Conservation (phyloP, 208 protist species). For the Acanthamoeba royreba region DNA sequence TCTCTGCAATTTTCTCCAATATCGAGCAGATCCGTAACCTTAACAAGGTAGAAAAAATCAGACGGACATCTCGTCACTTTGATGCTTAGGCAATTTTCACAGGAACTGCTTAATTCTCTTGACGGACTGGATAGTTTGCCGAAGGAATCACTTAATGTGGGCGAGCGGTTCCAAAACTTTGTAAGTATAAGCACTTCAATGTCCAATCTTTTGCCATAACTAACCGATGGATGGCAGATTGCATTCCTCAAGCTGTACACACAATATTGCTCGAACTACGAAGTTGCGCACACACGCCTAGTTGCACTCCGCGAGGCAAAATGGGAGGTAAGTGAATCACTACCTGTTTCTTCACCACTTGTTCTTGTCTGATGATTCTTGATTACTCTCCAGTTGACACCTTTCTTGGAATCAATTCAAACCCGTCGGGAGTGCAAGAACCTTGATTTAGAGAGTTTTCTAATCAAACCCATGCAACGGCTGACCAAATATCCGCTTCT, state of each 20-base stretch:
- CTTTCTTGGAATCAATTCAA: neutral
- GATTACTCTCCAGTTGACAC: neutral
- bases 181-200: neutral
- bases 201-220: neutral
- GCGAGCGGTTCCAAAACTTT: neutral
- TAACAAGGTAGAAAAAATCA: neutral
- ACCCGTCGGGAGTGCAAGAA: neutral
- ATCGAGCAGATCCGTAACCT: neutral
- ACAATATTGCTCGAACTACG: constrained; percentile 6
- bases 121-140: neutral
- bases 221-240: neutral
- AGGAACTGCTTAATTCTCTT: neutral
- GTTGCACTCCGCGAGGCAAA: neutral
- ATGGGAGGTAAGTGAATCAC: neutral
- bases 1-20: neutral
- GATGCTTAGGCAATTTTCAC: neutral
- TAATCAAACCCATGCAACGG: constrained; percentile 33
- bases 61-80: neutral
- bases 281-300: neutral
- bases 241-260: constrained; percentile 25
- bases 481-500: neutral
- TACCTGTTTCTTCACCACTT: no score
- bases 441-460: neutral
- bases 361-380: neutral
- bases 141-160: neutral